Evolutionary conservation across 345 rosid genomes (phyloP), one percentile per base, ranked within the genome.

Genomic region (Gossypium arboreum): DNA sequence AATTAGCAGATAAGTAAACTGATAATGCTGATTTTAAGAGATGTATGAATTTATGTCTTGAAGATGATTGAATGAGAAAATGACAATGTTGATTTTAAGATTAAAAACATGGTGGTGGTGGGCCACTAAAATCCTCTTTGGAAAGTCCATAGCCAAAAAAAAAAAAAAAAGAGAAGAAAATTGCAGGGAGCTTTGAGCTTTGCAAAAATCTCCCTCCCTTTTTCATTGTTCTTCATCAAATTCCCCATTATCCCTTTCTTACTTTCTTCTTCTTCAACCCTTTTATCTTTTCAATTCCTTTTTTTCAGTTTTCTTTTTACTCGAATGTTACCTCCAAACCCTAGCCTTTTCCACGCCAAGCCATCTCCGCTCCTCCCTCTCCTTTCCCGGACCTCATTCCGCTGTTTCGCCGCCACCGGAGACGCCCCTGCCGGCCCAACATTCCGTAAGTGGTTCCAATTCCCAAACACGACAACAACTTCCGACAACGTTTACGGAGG

Each of bases 401-500:
- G 91, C 83, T 91, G 97, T 84, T 86, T 76, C 59, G 90, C 93
- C 68, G 58, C 90, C 18, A 2, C 71, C 83, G 91, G 85, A 48
- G 86, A 87, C 82, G 76, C 87, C 51, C 85, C 92, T 4, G 74
- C 80, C 4, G 85, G 87, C 51, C 79, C 83, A 78, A 71, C 84
- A 68, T 73, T 87, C 69, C 88, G 86, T 48, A 63, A 88, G 75
- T 84, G 86, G 91, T 75, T 81, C 71, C 84, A 78, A 2, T 80
- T 80, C 76, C 81, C 90, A 9, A 76, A 88, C 5, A 72, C 86
- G 12, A 74, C 89, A 51, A 83, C 82, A 65, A 66, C 84, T n/a
- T 84, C 82, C 83, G 81, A 73, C n/a, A 29, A 34, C 41, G 41
- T 62, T 73, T 62, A 22, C n/a, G 69, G 68, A 47, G 59, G 58